These are phyloP conservation scores for Fusarium sp. DNA, from an alignment of 2,329 filamentous ascomycete genomes.

Conservation along the genomic window DNA sequence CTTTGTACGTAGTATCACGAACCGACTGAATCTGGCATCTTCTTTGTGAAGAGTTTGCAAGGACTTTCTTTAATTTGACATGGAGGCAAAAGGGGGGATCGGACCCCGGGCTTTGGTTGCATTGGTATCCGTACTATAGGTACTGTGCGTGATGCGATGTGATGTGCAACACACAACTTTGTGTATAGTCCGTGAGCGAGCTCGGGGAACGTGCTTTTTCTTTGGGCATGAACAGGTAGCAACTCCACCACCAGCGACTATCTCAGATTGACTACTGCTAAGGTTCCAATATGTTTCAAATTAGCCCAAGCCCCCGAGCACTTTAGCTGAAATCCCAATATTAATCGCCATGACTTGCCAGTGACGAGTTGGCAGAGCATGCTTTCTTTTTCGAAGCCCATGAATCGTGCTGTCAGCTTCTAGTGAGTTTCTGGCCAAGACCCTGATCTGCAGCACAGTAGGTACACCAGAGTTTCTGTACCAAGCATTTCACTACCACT, in stretches of 20 bases:
- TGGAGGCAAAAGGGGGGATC: conserved; percentile 31
- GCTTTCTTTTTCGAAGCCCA: conserved; percentile 15
- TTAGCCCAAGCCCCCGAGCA: conserved; percentile 34
- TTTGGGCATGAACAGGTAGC: conserved; percentile 34
- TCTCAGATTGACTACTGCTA: conserved; percentile 7
- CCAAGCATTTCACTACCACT: conserved; percentile 10
- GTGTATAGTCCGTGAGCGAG: conserved; percentile 31
- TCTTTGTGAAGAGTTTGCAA: not conserved
- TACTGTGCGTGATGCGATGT: conserved; percentile 16
- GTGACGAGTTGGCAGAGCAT: conserved; percentile 6
- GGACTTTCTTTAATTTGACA: conserved; percentile 5
- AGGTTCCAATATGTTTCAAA: conserved; percentile 44
- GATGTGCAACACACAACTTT: conserved; percentile 14
- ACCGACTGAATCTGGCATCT: no score
- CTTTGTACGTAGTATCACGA: no score
- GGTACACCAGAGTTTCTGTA: not conserved
- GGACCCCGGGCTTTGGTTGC: conserved; percentile 4
- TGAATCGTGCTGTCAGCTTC: conserved; percentile 11
- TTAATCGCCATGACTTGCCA: conserved; percentile 1
- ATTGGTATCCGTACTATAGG: conserved; percentile 22
- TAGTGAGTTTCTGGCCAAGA: conserved; percentile 16
- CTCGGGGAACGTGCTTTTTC: conserved; percentile 31
- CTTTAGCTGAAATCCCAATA: not conserved
- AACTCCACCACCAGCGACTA: conserved; percentile 7
- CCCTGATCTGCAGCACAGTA: conserved; percentile 15